These are phyloP conservation scores for Neonectria hederae DNA, from an alignment of 2,329 filamentous ascomycete genomes.

Conservation along the genomic window DNA sequence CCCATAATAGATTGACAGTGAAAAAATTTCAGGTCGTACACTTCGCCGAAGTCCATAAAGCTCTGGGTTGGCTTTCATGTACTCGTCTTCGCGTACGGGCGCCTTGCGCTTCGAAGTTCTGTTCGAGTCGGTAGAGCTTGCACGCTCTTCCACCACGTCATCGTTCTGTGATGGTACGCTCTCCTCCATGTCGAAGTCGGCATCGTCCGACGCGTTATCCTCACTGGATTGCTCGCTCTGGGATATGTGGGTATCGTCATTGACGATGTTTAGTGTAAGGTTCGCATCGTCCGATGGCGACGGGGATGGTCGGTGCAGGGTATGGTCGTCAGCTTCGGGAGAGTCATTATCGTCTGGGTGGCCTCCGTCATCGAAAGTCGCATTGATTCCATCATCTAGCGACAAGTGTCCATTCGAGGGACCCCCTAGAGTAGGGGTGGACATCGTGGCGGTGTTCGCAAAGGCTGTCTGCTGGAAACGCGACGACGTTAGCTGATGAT, in stretches of 20 bases:
- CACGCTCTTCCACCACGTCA: slow-evolving; percentile 62
- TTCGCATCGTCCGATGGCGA: slow-evolving; percentile 55
- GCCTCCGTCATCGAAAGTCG: slow-evolving; percentile 50
- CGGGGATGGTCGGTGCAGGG: slow-evolving; percentile 58
- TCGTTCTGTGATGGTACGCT: slow-evolving; percentile 60
- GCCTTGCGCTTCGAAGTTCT: slow-evolving; percentile 78
- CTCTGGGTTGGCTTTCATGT: slow-evolving; percentile 90
- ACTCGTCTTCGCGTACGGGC: slow-evolving; percentile 77
- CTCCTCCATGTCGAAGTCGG: slow-evolving; percentile 79
- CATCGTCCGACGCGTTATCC: slow-evolving; percentile 71
- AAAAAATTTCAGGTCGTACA: slow-evolving; percentile 64
- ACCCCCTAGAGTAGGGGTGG: slow-evolving; percentile 68
- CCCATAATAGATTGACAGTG: slow-evolving; percentile 34
- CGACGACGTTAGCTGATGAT: slow-evolving; percentile 48
- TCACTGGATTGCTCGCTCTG: slow-evolving; percentile 59
- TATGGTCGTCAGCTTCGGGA: slow-evolving; percentile 74
- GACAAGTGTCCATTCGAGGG: slow-evolving; percentile 74
- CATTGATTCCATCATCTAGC: slow-evolving; percentile 58
- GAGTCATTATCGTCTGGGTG: slow-evolving; percentile 72
- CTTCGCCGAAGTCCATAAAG: slow-evolving; percentile 94
- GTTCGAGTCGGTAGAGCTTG: slow-evolving; percentile 76
- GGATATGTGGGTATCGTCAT: slow-evolving; percentile 53
- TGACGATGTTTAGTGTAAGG: slow-evolving; percentile 52
- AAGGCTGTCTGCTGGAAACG: slow-evolving; percentile 61
- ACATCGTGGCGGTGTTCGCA: slow-evolving; percentile 70